Evolutionary conservation across 2,329 filamentous ascomycete species (phyloP).

Genomic region (Colletotrichum magnum): DNA sequence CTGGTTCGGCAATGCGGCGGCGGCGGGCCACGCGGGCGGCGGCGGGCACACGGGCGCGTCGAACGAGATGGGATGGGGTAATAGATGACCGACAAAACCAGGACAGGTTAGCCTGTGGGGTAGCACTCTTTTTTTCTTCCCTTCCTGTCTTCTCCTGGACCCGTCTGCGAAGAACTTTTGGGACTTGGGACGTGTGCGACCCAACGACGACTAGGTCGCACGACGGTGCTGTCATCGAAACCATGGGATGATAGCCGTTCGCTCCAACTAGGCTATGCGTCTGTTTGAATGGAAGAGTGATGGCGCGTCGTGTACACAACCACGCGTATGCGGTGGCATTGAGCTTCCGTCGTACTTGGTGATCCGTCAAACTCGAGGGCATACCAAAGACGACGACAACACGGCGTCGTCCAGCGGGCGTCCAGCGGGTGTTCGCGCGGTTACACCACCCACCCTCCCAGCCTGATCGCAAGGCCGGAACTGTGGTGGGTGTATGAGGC

Average conservation of each 20-base stretch:
- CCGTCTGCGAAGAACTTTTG: slow-evolving; percentile 17
- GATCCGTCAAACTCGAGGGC: slow-evolving; percentile 24
- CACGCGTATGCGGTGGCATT: slow-evolving; percentile 7
- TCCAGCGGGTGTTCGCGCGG: slow-evolving; percentile 4
- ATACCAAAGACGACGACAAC: slow-evolving; percentile 18
- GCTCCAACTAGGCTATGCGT: slow-evolving; percentile 22
- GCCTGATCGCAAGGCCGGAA: slow-evolving; percentile 3
- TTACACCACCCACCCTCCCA: not conserved
- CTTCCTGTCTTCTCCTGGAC: slow-evolving; percentile 11
- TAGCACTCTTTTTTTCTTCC: slow-evolving; percentile 18
- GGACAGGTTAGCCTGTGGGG: slow-evolving; percentile 38
- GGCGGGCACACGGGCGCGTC: slow-evolving; percentile 29
- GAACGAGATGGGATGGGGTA: slow-evolving; percentile 32
- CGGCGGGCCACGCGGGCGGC: slow-evolving; percentile 32
- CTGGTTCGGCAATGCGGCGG: slow-evolving; percentile 35
- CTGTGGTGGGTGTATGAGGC: slow-evolving; percentile 24
- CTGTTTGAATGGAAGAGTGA: slow-evolving; percentile 29
- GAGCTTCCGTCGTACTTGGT: slow-evolving; percentile 4
- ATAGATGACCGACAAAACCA: slow-evolving; percentile 21
- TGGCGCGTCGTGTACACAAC: slow-evolving; percentile 3
- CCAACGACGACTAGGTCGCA: slow-evolving; percentile 32
- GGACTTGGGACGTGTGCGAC: slow-evolving; percentile 37
- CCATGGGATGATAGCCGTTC: slow-evolving; percentile 38
- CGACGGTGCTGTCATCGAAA: slow-evolving; percentile 35
- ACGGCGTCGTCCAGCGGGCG: slow-evolving; percentile 1